Evolutionary conservation across 352 stramenopile genomes (phyloP).

Genomic region (Pythium rishiriense): DNA sequence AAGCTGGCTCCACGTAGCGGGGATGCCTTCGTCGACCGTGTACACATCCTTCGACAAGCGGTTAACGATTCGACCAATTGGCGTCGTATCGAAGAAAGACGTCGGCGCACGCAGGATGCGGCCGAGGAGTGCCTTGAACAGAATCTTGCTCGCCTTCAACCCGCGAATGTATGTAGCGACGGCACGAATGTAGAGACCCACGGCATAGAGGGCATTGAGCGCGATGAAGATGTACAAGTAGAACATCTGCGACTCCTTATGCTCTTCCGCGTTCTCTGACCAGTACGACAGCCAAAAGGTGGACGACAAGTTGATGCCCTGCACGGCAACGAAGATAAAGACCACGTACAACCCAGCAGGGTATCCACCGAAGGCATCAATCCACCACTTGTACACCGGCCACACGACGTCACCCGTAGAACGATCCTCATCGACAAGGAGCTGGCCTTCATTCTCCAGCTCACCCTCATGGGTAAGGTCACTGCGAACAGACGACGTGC

Average conservation of each 20-base stretch:
- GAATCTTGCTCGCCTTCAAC: constrained; percentile 52
- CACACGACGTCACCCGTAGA: constrained; percentile 73
- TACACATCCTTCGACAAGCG: constrained; percentile 79
- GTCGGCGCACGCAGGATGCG: constrained; percentile 65
- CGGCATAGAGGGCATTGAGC: constrained; percentile 58
- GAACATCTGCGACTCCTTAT: constrained; percentile 65
- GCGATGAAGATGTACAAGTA: constrained; percentile 85
- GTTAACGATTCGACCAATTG: constrained; percentile 77
- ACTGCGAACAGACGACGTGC: constrained; percentile 55
- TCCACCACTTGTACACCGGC: constrained; percentile 64
- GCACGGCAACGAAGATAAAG: constrained; percentile 49
- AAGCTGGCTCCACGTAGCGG: constrained; percentile 65
- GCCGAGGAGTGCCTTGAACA: constrained; percentile 65
- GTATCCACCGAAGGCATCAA: constrained; percentile 63
- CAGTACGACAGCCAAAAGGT: constrained; percentile 95
- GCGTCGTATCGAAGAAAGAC: constrained; percentile 85
- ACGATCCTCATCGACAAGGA: constrained; percentile 76
- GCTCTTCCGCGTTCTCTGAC: constrained; percentile 69
- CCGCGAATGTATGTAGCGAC: constrained; percentile 63
- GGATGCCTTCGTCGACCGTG: constrained; percentile 73
- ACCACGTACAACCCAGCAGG: constrained; percentile 50
- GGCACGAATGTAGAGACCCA: constrained; percentile 61
- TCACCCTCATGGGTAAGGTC: constrained; percentile 40
- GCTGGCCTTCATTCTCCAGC: constrained; percentile 25
- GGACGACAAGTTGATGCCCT: constrained; percentile 53